Percentiles rank a stretch among this genome's conserved stretches.
phyloP scores from a whole-genome alignment of 345 rosid species.

The Euphorbia tirucalli region DNA sequence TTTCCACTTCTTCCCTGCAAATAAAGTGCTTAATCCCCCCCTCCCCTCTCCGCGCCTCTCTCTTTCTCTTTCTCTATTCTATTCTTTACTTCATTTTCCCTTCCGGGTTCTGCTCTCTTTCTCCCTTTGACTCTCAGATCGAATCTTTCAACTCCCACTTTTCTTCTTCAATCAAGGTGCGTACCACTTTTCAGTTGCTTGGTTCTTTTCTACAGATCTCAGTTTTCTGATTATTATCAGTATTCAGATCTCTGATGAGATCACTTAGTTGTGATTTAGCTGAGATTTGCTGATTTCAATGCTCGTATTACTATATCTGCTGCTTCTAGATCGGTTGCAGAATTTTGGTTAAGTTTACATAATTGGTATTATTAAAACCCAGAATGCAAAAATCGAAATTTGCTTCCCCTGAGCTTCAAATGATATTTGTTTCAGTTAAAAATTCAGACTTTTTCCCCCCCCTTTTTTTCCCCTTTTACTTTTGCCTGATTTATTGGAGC shows the following conservation, averaged over 20 bases:
- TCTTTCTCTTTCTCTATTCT: background rate
- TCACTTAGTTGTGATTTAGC: background rate
- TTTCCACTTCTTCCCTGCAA: slow-evolving; percentile 4
- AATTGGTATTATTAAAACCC: background rate
- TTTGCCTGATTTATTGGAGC: background rate
- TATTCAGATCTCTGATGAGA: background rate
- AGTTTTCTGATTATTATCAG: background rate
- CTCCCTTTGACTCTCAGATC: slow-evolving; percentile 13
- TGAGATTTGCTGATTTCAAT: slow-evolving; percentile 5
- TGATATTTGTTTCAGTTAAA: background rate
- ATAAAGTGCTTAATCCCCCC: slow-evolving; percentile 1
- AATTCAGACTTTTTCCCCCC: background rate
- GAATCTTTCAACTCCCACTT: background rate
- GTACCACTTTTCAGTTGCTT: background rate
- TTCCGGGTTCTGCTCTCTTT: background rate
- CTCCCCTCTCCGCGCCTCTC: background rate
- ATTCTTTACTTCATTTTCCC: background rate
- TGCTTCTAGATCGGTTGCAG: background rate
- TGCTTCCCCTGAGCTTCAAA: background rate
- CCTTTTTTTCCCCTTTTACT: background rate
- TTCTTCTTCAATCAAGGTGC: background rate
- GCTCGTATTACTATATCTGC: background rate
- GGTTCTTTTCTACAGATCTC: background rate
- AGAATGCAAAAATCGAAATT: slow-evolving; percentile 1
- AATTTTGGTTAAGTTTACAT: background rate